Evolutionary conservation across 768 basidiomycete species (phyloP).

Genomic region (Lyophyllum atratum): DNA sequence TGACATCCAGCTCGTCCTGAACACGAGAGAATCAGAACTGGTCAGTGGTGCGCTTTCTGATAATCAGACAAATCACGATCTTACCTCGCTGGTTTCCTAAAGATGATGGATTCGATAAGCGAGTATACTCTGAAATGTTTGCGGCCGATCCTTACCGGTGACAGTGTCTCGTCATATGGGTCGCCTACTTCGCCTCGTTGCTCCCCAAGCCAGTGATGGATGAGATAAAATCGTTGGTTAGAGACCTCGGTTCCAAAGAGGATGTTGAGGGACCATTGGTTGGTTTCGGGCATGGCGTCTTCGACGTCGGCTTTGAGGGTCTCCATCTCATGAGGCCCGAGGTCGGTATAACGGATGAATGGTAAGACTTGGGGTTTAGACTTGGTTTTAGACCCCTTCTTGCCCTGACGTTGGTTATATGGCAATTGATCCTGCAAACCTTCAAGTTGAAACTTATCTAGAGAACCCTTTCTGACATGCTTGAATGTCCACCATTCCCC

Average conservation of each 20-base stretch:
- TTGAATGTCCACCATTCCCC: neutral
- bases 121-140: too few relatives aligned
- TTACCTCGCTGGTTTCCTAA: too few relatives aligned
- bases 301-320: neutral
- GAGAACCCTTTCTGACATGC: neutral
- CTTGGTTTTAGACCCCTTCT: neutral
- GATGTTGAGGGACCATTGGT: neutral
- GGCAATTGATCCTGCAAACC: neutral
- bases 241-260: conserved; percentile 1
- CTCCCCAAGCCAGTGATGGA: neutral
- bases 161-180: too few relatives aligned
- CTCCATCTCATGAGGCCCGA: neutral
- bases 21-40: neutral
- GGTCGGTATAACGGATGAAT: neutral
- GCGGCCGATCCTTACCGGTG: too few relatives aligned
- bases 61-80: neutral
- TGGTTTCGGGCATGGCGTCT: neutral
- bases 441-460: neutral
- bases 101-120: too few relatives aligned
- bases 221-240: neutral
- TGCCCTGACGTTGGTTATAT: neutral
- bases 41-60: neutral
- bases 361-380: neutral
- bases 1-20: neutral
- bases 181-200: neutral